Evolutionary conservation across 2,329 filamentous ascomycete species (phyloP).

Genomic region (Byssothecium circinans): DNA sequence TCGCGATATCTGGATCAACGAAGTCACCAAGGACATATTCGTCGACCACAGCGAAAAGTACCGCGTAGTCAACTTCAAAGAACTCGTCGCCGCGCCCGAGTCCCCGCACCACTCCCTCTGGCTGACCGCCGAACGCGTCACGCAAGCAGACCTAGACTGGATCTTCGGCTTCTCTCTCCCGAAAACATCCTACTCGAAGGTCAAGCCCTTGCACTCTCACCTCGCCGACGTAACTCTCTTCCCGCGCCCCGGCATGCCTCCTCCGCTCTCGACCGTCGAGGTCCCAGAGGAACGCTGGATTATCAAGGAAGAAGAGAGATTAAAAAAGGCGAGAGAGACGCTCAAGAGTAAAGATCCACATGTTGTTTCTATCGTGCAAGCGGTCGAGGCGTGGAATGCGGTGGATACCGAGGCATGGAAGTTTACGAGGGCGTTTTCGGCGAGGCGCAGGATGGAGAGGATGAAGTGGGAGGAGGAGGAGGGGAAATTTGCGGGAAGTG

Average conservation of each 20-base stretch:
- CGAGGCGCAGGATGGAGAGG: conserved; percentile 64
- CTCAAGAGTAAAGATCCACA: conserved; percentile 38
- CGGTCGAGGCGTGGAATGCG: conserved; percentile 57
- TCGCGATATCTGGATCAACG: conserved; percentile 77
- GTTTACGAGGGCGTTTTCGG: conserved; percentile 69
- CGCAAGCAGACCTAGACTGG: conserved; percentile 80
- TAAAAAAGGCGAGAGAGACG: conserved; percentile 55
- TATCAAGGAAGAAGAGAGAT: conserved; percentile 57
- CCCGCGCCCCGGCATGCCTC: conserved; percentile 49
- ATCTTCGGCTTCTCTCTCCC: conserved; percentile 84
- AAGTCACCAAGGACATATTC: conserved; percentile 70
- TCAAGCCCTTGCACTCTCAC: conserved; percentile 60
- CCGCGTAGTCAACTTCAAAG: conserved; percentile 76
- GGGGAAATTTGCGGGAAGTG: conserved; percentile 63
- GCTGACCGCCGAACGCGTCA: conserved; percentile 69
- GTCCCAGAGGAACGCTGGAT: conserved; percentile 57
- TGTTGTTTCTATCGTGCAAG: conserved; percentile 40
- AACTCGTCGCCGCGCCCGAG: conserved; percentile 68
- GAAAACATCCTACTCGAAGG: conserved; percentile 54
- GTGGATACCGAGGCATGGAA: conserved; percentile 78
- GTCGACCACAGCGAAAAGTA: conserved; percentile 64
- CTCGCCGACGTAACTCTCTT: conserved; percentile 55
- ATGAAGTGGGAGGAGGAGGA: conserved; percentile 71
- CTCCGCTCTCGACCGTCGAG: conserved; percentile 54
- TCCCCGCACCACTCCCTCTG: conserved; percentile 70